Evolutionary conservation across 192 early-diverging fungal genomes (phyloP).

Genomic region (Coemansia sp.): DNA sequence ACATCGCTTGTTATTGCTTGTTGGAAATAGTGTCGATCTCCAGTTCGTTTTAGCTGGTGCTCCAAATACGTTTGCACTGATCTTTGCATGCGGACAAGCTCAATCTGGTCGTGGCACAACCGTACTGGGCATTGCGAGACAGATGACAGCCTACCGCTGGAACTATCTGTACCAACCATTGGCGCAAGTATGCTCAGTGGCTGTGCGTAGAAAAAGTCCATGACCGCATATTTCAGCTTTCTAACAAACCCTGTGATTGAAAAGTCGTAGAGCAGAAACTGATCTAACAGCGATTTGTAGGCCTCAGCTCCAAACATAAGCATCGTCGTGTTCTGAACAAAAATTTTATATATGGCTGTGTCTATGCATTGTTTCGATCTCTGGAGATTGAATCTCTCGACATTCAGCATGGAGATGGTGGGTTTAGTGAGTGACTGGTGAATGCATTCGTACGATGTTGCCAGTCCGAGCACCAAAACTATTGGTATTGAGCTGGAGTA

Average conservation of each 20-base stretch:
- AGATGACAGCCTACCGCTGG: background rate
- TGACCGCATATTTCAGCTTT: conserved; percentile 78
- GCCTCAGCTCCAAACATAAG: conserved; percentile 70
- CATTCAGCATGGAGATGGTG: conserved; percentile 68
- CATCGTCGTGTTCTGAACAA: conserved; percentile 55
- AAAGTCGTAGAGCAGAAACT: conserved; percentile 77
- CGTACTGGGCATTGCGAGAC: conserved; percentile 25
- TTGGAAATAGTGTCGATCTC: conserved; percentile 12
- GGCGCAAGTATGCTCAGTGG: conserved; percentile 71
- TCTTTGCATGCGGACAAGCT: conserved; percentile 68
- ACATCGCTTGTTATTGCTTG: conserved; percentile 63
- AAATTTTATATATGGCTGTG: conserved; percentile 58
- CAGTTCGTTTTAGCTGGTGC: conserved; percentile 4
- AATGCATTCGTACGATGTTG: conserved; percentile 79
- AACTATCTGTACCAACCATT: conserved; percentile 17
- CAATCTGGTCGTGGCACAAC: conserved; percentile 58
- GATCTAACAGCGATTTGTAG: conserved; percentile 76
- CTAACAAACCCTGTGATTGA: conserved; percentile 75
- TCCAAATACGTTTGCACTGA: conserved; percentile 67
- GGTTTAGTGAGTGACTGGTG: conserved; percentile 79
- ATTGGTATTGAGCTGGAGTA: conserved; percentile 74
- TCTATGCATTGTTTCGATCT: conserved; percentile 74
- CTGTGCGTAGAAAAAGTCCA: conserved; percentile 86
- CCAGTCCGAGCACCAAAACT: conserved; percentile 80
- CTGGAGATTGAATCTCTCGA: conserved; percentile 79